phyloP scores from a whole-genome alignment of 352 stramenopile species.

The Globisporangium echinulatum region DNA sequence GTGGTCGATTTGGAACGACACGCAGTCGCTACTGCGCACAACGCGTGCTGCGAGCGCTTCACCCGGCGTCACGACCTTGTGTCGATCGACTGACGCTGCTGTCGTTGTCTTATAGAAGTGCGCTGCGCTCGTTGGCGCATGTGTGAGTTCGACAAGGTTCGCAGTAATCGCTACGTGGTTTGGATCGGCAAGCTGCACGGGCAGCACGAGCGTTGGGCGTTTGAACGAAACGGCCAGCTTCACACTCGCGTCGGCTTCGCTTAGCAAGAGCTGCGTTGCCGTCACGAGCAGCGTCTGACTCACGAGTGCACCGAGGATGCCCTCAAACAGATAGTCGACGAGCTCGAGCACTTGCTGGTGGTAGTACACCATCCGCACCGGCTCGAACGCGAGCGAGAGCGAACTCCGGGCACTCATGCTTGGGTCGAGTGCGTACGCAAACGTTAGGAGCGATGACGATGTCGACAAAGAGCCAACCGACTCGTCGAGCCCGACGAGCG shows the following conservation, averaged over 20 bases:
- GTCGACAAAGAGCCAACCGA: slow-evolving; percentile 4
- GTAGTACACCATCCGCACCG: slow-evolving; percentile 76
- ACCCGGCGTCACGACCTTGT: slow-evolving; percentile 19
- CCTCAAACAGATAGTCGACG: slow-evolving; percentile 78
- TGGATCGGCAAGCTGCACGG: slow-evolving; percentile 41
- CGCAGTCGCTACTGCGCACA: slow-evolving; percentile 31
- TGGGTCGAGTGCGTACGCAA: slow-evolving; percentile 22
- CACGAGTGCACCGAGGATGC: slow-evolving; percentile 65
- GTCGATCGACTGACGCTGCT: slow-evolving; percentile 18
- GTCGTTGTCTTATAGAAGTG: slow-evolving; percentile 27
- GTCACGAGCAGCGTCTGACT: slow-evolving; percentile 54
- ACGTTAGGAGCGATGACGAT: slow-evolving; percentile 21
- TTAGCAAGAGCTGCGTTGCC: slow-evolving; percentile 66
- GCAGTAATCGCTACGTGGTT: slow-evolving; percentile 58
- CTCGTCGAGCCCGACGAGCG: slow-evolving; percentile 58
- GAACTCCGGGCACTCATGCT: slow-evolving; percentile 27
- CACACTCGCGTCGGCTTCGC: slow-evolving; percentile 50
- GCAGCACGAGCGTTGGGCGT: slow-evolving; percentile 63
- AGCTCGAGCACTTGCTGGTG: slow-evolving; percentile 83
- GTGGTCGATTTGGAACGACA: slow-evolving; percentile 23
- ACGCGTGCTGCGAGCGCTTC: slow-evolving; percentile 20
- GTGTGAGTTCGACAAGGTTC: slow-evolving; percentile 41
- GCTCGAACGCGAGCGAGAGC: slow-evolving; percentile 46
- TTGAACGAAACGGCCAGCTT: slow-evolving; percentile 44
- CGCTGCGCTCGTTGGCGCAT: slow-evolving; percentile 56